These are phyloP conservation scores for Pyrenochaeta sp. DNA, from an alignment of 2,329 filamentous ascomycete genomes.

Conservation along the genomic window DNA sequence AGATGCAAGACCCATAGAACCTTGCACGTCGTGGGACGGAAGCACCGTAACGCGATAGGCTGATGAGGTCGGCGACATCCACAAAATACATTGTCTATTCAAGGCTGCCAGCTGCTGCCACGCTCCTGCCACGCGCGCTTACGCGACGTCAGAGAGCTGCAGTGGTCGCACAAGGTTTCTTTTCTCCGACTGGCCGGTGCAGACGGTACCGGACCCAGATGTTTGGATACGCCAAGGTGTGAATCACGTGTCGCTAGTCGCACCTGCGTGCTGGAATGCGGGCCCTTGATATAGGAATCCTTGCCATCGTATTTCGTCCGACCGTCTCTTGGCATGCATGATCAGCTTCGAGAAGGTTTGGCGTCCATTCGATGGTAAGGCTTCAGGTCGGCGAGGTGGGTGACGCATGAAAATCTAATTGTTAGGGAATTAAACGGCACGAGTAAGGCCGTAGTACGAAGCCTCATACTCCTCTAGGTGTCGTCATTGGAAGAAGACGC, in stretches of 20 bases:
- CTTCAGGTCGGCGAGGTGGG: conserved; percentile 17
- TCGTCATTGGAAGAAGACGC: background rate
- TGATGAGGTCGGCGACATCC: background rate
- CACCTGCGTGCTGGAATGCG: background rate
- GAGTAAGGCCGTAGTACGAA: background rate
- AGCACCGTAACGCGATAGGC: background rate
- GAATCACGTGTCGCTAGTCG: background rate
- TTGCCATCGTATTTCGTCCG: background rate
- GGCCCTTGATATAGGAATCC: background rate
- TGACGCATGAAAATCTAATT: conserved; percentile 2
- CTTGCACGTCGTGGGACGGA: background rate
- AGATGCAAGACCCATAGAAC: background rate
- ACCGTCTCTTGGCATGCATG: conserved; percentile 2
- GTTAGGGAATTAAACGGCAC: background rate
- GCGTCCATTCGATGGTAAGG: conserved; percentile 1
- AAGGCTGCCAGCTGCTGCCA: background rate
- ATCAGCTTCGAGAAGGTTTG: conserved; percentile 5
- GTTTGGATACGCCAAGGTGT: background rate
- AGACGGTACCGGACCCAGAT: background rate
- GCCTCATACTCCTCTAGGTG: background rate
- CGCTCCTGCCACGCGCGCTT: background rate
- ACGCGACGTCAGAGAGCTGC: background rate
- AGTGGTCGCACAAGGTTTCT: background rate
- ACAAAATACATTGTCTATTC: background rate
- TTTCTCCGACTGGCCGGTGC: background rate